Percentiles rank a stretch among this genome's conserved stretches.
Evolutionary conservation across 2,329 filamentous ascomycete species (phyloP).

Genomic region (Aspergillus ochraceoroseus): DNA sequence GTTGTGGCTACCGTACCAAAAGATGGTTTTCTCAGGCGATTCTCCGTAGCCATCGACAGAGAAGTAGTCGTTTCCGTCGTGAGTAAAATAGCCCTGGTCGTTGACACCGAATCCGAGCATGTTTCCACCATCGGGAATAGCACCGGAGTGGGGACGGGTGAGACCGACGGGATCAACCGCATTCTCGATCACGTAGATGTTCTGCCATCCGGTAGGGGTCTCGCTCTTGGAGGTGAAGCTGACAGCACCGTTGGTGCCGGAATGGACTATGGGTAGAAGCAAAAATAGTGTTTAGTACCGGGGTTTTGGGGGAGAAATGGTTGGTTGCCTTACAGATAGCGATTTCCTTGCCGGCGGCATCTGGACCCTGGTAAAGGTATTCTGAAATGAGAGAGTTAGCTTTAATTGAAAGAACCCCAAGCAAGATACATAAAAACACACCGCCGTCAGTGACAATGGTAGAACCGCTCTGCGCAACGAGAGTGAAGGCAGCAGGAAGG

Average conservation of each 20-base stretch:
- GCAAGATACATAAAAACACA: slow-evolving; percentile 12
- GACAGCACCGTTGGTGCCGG: slow-evolving; percentile 18
- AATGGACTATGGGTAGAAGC: slow-evolving; percentile 18
- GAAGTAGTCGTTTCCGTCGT: slow-evolving; percentile 26
- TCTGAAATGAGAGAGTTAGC: slow-evolving; percentile 12
- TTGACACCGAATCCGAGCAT: slow-evolving; percentile 25
- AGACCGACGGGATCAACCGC: slow-evolving; percentile 20
- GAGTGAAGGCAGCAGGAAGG: slow-evolving; percentile 26
- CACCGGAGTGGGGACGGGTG: slow-evolving; percentile 29
- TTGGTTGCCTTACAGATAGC: slow-evolving; percentile 24
- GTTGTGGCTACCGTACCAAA: slow-evolving; percentile 27
- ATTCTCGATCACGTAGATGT: slow-evolving; percentile 27
- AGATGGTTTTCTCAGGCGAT: slow-evolving; percentile 22
- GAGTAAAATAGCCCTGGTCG: slow-evolving; percentile 27
- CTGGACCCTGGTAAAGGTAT: slow-evolving; percentile 23
- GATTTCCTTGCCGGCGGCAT: slow-evolving; percentile 21
- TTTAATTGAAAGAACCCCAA: background rate
- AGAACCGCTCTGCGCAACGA: slow-evolving; percentile 26
- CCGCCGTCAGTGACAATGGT: slow-evolving; percentile 28
- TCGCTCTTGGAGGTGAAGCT: slow-evolving; percentile 23
- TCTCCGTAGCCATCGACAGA: slow-evolving; percentile 25
- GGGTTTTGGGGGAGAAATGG: background rate
- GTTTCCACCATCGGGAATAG: slow-evolving; percentile 24
- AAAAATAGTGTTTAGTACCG: slow-evolving; percentile 2
- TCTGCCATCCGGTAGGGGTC: slow-evolving; percentile 29